A percentile compares a stretch with the other conserved stretches of the same genome.
These are phyloP conservation scores for Colletotrichum sp. DNA, from an alignment of 2,329 filamentous ascomycete genomes.

Conservation along the genomic window DNA sequence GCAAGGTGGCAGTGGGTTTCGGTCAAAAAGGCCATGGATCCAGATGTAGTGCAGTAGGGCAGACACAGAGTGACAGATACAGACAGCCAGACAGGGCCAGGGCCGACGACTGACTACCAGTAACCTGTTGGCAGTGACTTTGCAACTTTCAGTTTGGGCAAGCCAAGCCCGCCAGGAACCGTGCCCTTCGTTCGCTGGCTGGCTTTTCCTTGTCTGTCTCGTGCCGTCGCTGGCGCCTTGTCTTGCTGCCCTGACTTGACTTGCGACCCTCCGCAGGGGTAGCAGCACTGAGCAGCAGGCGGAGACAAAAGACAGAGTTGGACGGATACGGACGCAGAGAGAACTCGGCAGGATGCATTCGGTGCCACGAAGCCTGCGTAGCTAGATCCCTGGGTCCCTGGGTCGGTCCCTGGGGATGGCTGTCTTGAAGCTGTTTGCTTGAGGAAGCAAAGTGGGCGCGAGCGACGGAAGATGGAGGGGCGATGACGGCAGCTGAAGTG, in stretches of 20 bases:
- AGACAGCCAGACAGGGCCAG: neutral
- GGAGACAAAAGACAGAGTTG: neutral
- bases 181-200: neutral
- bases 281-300: neutral
- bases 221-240: neutral
- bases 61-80: neutral
- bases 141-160: neutral
- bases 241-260: neutral
- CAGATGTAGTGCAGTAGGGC: neutral
- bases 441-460: neutral
- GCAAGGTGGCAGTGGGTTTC: neutral
- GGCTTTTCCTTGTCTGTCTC: neutral
- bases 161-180: neutral
- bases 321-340: constrained; percentile 12
- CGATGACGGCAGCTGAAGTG: neutral
- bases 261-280: constrained; percentile 6
- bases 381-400: neutral
- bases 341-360: constrained; percentile 12
- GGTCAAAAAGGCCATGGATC: neutral
- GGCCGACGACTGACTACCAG: neutral
- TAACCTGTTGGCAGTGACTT: neutral
- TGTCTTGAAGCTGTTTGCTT: neutral
- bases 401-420: neutral
- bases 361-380: neutral
- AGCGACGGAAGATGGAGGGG: neutral